phyloP scores from a whole-genome alignment of 169 alveolate genomes.

The Cryptosporidium tyzzeri region DNA sequence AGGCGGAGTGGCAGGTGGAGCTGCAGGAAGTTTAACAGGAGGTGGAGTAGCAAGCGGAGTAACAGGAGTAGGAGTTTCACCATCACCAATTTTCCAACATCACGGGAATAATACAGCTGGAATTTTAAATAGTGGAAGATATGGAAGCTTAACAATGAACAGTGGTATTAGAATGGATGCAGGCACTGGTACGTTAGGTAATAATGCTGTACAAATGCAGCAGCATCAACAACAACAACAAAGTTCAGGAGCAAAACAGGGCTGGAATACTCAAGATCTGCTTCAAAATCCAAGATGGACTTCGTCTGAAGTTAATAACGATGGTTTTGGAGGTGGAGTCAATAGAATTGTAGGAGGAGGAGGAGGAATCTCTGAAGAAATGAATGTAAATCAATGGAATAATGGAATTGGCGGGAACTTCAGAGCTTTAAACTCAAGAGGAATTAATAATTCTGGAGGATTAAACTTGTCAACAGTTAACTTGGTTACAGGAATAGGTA shows the following conservation, averaged over 20 bases:
- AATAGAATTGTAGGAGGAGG: not conserved
- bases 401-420: not conserved
- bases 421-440: not conserved
- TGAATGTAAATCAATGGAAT: not conserved
- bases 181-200: not conserved
- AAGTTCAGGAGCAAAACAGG: slow-evolving; percentile 1
- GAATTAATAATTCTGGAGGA: not conserved
- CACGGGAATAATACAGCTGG: not conserved
- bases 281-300: slow-evolving; percentile 11
- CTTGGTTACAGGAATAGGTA: not conserved
- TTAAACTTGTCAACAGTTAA: not conserved
- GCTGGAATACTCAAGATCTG: not conserved
- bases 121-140: not conserved
- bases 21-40: too few species aligned
- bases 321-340: not conserved
- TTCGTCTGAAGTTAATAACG: not conserved
- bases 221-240: not conserved
- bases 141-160: not conserved
- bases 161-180: not conserved
- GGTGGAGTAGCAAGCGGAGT: not conserved
- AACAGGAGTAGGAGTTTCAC: not conserved
- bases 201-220: not conserved
- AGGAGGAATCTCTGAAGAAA: not conserved
- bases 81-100: not conserved
- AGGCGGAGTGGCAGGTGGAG: not conserved